Evolutionary conservation across 148 eudicot species (phyloP).

Genomic region (Vaccinium vitisidaea): DNA sequence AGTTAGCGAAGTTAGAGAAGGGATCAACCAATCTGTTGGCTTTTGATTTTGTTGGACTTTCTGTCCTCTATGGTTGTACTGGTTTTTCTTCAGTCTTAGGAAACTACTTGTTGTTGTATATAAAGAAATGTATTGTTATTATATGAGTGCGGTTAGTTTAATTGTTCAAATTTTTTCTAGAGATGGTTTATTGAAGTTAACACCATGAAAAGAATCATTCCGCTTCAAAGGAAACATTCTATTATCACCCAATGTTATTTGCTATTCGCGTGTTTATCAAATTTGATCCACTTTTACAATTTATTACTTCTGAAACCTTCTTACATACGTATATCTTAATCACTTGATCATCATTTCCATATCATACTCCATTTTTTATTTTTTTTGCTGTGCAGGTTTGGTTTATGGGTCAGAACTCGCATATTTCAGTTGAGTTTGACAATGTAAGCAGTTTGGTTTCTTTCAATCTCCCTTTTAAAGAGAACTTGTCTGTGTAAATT

Average conservation of each 20-base stretch:
- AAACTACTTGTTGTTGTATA: no score
- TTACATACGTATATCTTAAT: neutral
- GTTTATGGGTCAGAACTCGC: constrained; percentile 95
- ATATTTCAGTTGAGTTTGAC: constrained; percentile 82
- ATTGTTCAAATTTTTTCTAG: neutral
- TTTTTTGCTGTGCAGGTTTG: constrained; percentile 59
- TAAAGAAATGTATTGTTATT: no score
- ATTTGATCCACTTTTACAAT: neutral
- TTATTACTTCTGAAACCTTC: neutral
- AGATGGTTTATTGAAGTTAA: neutral
- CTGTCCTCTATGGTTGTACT: no score
- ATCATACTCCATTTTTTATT: neutral
- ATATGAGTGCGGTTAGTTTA: neutral
- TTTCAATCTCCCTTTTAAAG: neutral
- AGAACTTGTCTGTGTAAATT: neutral
- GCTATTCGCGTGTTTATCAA: neutral
- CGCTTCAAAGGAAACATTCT: neutral
- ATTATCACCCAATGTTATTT: neutral
- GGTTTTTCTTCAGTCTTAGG: no score
- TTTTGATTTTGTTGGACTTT: no score
- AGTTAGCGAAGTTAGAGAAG: neutral
- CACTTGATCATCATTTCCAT: constrained; percentile 4
- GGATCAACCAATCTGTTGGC: neutral
- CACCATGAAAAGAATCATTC: neutral
- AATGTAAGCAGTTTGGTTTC: constrained; percentile 55